Percentiles rank a stretch among this genome's conserved stretches.
Conservation (phyloP, 164 flowering plant genomes). For the Liquidambar formosana region DNA sequence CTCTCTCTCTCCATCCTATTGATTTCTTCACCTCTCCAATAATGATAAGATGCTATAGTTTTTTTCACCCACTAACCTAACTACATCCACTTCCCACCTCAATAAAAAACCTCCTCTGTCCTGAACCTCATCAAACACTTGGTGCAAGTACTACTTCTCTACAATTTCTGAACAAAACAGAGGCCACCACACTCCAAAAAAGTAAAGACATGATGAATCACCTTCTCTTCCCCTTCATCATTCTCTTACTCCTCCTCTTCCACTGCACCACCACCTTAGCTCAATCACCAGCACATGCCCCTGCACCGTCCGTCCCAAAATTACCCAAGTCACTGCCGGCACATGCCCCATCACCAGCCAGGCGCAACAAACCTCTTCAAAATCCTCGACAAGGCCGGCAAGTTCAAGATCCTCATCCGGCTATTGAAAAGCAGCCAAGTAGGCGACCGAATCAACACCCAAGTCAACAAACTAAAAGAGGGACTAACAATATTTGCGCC, state of each 20-base stretch:
- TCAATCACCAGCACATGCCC: conserved; percentile 32
- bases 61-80: conserved; percentile 7
- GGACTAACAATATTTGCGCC: conserved; percentile 83
- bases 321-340: conserved; percentile 29
- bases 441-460: conserved; percentile 53
- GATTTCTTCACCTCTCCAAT: background rate
- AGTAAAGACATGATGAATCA: background rate
- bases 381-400: conserved; percentile 49
- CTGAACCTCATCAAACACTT: conserved; percentile 8
- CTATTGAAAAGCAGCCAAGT: conserved; percentile 40
- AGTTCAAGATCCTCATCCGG: conserved; percentile 40
- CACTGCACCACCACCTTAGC: conserved; percentile 23
- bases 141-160: background rate
- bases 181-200: background rate
- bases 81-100: background rate
- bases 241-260: conserved; percentile 12
- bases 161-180: background rate
- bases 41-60: conserved; percentile 3
- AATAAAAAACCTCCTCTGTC: conserved; percentile 7
- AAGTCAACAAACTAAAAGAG: conserved; percentile 69
- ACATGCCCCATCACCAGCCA: conserved; percentile 33
- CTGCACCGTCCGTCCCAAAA: conserved; percentile 37
- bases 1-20: conserved; percentile 4
- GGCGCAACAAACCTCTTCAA: conserved; percentile 24
- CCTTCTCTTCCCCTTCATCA: background rate